These are phyloP conservation scores for Artemisia annua DNA, from an alignment of 129 eudicot genomes.

Conservation along the genomic window DNA sequence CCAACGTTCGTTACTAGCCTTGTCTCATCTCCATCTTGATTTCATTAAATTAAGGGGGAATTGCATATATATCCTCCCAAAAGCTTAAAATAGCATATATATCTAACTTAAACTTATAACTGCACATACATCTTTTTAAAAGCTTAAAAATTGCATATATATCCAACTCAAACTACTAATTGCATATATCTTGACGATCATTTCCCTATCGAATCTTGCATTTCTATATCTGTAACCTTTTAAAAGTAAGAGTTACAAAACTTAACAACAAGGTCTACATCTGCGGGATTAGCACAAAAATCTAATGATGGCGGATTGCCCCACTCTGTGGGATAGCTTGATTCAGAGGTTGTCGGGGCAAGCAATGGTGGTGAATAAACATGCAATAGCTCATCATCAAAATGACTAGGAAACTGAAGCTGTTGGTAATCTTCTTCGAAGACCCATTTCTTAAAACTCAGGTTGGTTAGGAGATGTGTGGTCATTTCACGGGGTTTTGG, in stretches of 20 bases:
- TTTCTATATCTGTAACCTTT: neutral
- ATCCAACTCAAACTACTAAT: no score
- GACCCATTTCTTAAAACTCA: slow-evolving; percentile 48
- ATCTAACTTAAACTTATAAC: no score
- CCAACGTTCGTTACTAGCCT: no score
- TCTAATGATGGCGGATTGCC: slow-evolving; percentile 51
- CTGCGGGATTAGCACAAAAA: slow-evolving; percentile 36
- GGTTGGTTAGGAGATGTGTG: slow-evolving; percentile 43
- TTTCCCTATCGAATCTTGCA: neutral
- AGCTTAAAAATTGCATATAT: no score
- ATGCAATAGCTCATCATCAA: slow-evolving; percentile 24
- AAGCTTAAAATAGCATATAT: no score
- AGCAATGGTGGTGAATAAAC: slow-evolving; percentile 15
- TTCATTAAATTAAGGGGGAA: no score
- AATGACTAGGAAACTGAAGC: slow-evolving; percentile 13
- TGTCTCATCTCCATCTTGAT: no score
- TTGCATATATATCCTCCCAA: no score
- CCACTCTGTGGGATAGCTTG: slow-evolving; percentile 53
- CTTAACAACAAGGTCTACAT: neutral
- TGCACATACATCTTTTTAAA: no score
- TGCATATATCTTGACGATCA: neutral
- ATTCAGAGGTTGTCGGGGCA: slow-evolving; percentile 43
- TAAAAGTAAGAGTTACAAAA: slow-evolving; percentile 42
- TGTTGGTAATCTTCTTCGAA: slow-evolving; percentile 32
- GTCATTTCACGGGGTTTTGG: slow-evolving; percentile 38